Conservation (phyloP, 371 early-diverging fungal species). For the Mucor lusitanicus region DNA sequence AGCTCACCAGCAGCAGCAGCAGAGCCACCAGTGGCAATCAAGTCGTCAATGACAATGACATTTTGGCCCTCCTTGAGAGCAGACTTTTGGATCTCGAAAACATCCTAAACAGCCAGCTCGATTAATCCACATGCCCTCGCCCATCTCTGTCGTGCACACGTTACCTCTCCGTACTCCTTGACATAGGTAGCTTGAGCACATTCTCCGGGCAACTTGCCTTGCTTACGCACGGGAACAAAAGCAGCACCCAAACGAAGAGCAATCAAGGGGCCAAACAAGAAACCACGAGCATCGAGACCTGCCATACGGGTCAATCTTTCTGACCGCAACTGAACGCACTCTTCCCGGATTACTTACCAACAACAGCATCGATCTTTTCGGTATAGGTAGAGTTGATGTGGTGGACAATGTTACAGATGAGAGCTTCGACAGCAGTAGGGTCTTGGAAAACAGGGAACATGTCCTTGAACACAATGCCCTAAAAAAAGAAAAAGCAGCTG, state of each 20-base stretch:
- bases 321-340: background rate
- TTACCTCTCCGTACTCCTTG: constrained; percentile 95
- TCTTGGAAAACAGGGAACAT: constrained; percentile 96
- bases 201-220: constrained; percentile 93
- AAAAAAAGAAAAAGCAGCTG: background rate
- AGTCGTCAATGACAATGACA: constrained; percentile 93
- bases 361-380: constrained; percentile 88
- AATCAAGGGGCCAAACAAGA: constrained; percentile 88
- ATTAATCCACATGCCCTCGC: too few species aligned
- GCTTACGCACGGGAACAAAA: constrained; percentile 95
- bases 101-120: constrained; percentile 56
- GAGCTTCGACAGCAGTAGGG: constrained; percentile 89
- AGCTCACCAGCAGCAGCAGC: constrained; percentile 86
- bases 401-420: constrained; percentile 85
- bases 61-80: constrained; percentile 82
- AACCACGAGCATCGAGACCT: constrained; percentile 91
- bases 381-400: constrained; percentile 68
- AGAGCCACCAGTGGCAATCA: constrained; percentile 95
- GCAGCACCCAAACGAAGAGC: constrained; percentile 87
- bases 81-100: constrained; percentile 88
- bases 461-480: constrained; percentile 92
- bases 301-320: background rate
- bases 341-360: constrained; percentile 53
- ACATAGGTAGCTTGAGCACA: constrained; percentile 72
- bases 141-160: too few species aligned